These are phyloP conservation scores for Paratinospora sagittata DNA, from an alignment of 164 flowering plant species.

Conservation along the genomic window DNA sequence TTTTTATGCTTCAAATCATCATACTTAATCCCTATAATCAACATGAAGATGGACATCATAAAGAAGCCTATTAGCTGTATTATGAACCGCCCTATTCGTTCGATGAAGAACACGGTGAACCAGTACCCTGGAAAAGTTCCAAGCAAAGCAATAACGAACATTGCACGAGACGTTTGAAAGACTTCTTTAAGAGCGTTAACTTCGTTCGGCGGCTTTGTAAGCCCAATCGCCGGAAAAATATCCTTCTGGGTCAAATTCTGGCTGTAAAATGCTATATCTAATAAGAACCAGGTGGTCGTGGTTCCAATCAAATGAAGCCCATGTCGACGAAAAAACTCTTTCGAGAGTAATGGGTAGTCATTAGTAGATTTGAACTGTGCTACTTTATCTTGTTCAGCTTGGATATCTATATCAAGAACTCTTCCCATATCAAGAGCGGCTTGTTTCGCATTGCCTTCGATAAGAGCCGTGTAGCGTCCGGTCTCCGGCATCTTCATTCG, in stretches of 20 bases:
- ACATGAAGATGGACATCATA: conserved; percentile 47
- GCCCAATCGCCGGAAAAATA: conserved; percentile 31
- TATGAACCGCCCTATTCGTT: conserved; percentile 27
- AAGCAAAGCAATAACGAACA: conserved; percentile 33
- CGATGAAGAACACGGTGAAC: conserved; percentile 46
- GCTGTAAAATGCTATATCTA: conserved; percentile 40
- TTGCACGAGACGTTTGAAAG: conserved; percentile 33
- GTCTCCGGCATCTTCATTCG: conserved; percentile 57
- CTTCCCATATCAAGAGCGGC: conserved; percentile 47
- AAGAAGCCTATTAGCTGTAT: conserved; percentile 42
- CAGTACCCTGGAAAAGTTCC: conserved; percentile 51
- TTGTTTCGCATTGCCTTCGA: conserved; percentile 45
- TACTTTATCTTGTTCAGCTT: conserved; percentile 36
- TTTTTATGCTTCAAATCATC: conserved; percentile 25
- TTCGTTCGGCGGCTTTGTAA: conserved; percentile 3
- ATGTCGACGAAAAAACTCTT: conserved; percentile 31
- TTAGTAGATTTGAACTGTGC: conserved; percentile 27
- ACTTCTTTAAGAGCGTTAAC: conserved; percentile 33
- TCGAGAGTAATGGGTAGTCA: conserved; percentile 28
- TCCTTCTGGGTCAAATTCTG: conserved; percentile 45
- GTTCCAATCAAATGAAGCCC: conserved; percentile 41
- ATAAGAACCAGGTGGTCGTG: conserved; percentile 35
- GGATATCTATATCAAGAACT: conserved; percentile 42
- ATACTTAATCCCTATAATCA: conserved; percentile 32
- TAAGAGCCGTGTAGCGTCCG: conserved; percentile 44